These are phyloP conservation scores for Rehmannia glutinosa DNA, from an alignment of 257 asterid genomes.

Conservation along the genomic window DNA sequence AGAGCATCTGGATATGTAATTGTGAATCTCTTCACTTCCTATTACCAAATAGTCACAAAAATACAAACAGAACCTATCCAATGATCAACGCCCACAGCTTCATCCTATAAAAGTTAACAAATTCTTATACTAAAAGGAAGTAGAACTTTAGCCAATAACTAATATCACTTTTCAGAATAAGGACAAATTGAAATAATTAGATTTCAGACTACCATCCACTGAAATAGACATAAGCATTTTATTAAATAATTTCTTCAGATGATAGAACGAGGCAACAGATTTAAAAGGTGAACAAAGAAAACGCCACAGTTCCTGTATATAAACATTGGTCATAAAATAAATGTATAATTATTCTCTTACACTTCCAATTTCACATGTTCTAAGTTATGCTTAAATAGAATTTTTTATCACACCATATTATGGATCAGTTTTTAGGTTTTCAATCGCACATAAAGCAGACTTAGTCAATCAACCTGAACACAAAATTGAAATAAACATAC, in stretches of 20 bases:
- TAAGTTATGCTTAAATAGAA: too few species aligned
- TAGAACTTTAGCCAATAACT: not conserved
- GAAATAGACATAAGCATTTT: not conserved
- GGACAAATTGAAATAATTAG: not conserved
- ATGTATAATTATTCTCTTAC: too few species aligned
- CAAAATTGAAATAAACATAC: slow-evolving; percentile 10
- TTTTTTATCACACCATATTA: not conserved
- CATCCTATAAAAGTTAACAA: not conserved
- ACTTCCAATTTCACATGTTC: too few species aligned
- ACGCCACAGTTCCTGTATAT: too few species aligned
- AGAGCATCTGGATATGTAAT: not conserved
- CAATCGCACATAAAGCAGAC: not conserved
- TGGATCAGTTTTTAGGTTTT: slow-evolving; percentile 6
- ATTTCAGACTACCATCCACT: not conserved
- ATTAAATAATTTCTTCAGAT: not conserved
- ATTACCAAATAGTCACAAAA: not conserved
- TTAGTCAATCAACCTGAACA: not conserved
- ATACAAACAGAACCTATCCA: not conserved
- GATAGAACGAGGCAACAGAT: not conserved
- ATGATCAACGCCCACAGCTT: not conserved
- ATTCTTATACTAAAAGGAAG: not conserved
- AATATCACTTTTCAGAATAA: too few species aligned
- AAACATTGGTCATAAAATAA: too few species aligned
- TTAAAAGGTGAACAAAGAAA: not conserved
- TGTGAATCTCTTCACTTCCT: not conserved